Evolutionary conservation across 2,329 filamentous ascomycete genomes (phyloP).

Genomic region (Pseudogymnoascus verrucosus): DNA sequence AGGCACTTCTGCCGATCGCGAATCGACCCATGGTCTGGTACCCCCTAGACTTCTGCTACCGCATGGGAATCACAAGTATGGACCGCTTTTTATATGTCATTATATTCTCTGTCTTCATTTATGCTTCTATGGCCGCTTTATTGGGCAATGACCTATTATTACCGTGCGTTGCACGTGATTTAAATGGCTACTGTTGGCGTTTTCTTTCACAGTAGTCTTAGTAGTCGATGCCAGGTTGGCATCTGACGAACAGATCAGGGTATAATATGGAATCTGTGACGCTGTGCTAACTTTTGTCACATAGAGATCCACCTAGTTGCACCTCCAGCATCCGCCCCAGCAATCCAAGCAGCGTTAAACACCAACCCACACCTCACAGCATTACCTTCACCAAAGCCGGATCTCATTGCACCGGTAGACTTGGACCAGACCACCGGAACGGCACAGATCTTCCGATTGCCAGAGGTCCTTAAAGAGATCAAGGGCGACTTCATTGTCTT

Average conservation of each 20-base stretch:
- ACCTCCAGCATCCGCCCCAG: constrained; percentile 55
- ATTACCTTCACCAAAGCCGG: constrained; percentile 63
- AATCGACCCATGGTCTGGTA: constrained; percentile 90
- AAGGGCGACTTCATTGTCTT: constrained; percentile 82
- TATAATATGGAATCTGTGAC: neutral
- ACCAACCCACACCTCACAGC: constrained; percentile 71
- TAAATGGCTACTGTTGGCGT: neutral
- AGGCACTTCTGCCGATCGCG: constrained; percentile 73
- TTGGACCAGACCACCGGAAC: constrained; percentile 82
- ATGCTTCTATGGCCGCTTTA: neutral
- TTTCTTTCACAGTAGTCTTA: neutral
- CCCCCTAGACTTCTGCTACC: constrained; percentile 75
- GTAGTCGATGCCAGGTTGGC: neutral
- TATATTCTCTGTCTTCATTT: neutral
- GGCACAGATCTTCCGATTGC: constrained; percentile 76
- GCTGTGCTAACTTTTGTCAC: constrained; percentile 5
- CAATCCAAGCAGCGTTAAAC: constrained; percentile 62
- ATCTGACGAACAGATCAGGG: neutral
- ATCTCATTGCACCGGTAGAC: constrained; percentile 66
- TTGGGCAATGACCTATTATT: neutral
- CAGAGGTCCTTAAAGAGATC: constrained; percentile 71
- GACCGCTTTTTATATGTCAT: constrained; percentile 12
- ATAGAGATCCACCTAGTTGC: constrained; percentile 56
- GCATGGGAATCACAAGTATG: constrained; percentile 68
- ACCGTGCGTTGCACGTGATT: neutral